These are phyloP conservation scores for Pseudonitzschia delicatissima DNA, from an alignment of 108 stramenopile species.

Conservation along the genomic window DNA sequence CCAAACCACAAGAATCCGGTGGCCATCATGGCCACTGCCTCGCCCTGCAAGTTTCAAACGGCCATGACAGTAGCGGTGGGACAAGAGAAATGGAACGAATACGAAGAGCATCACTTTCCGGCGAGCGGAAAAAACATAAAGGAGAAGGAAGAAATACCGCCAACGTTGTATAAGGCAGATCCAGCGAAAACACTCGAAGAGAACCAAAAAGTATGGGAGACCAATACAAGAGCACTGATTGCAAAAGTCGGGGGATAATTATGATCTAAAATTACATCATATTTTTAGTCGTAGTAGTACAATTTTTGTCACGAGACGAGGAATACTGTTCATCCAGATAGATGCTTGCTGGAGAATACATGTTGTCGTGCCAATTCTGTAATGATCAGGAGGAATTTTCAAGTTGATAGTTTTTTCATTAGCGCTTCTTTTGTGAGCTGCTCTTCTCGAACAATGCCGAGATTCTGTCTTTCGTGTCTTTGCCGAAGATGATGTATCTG, in stretches of 20 bases:
- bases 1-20: conserved; percentile 17
- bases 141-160: conserved; percentile 21
- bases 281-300: background rate
- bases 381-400: background rate
- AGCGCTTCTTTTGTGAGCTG: no score
- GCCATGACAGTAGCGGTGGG: conserved; percentile 63
- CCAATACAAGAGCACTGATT: conserved; percentile 29
- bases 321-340: no score
- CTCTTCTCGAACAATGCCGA: no score
- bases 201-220: conserved; percentile 45
- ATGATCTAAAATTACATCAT: background rate
- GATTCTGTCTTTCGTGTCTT: no score
- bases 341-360: background rate
- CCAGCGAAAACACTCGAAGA: conserved; percentile 21
- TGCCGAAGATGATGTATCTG: no score
- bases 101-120: conserved; percentile 50
- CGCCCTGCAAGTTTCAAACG: conserved; percentile 83
- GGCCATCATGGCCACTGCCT: conserved; percentile 78
- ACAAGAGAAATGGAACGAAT: conserved; percentile 50
- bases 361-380: background rate
- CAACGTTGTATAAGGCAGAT: conserved; percentile 21
- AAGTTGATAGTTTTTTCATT: no score
- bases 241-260: background rate
- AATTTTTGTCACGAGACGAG: no score
- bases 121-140: conserved; percentile 27